Base-by-base conservation (phyloP, 768 basidiomycete species). In the Mycena belliarum region DNA sequence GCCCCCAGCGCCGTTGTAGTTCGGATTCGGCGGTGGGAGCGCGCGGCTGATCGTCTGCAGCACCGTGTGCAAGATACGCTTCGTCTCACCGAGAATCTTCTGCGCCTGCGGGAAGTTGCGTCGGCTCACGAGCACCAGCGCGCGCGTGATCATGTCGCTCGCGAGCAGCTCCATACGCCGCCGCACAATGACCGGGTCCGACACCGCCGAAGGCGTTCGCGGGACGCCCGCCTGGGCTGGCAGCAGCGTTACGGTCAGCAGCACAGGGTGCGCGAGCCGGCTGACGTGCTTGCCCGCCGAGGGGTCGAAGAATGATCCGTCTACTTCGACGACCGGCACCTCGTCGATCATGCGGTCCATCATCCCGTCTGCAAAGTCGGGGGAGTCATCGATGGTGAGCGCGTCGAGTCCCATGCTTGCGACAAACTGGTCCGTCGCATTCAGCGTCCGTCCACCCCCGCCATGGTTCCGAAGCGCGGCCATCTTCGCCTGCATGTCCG, bases 261-360 rank as follows among this genome's bases (percentile, higher is more conserved):
- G 79, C 37, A 95, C 89, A 0, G 97, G 97, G 71, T 95, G 89
- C 0, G 93, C 91, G 8, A 99, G 85, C 12, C 95, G 84, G 37
- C 93, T 88, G 20, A 96, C 86, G 53, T 88, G 85, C 72, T 94
- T 92, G 41, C 80, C 79, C 7, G 89, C 91, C 1, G 86, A 82
- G 2, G 96, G 96, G 71, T 98, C 96, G 69, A 87, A 93, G 83
- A 94, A 98, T 28, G 91, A 87, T 9, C 95, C 95, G 62, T 98
- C 95, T 15, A 98, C 92, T 71, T 98, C 95, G 48, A 96, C 85
- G 11, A 98, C 91, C 1, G 96, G 97, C 11, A 97, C 91, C 67
- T 99, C 97, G 68, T 99, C 97, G 44, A 97, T 95, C 91, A 98
- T 91, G 44, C 89, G 81, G 63, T 95, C 93, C 89, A 94, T 93